These are phyloP conservation scores for Phialocephala sp. DNA, from an alignment of 2,329 filamentous ascomycete species.

Conservation along the genomic window DNA sequence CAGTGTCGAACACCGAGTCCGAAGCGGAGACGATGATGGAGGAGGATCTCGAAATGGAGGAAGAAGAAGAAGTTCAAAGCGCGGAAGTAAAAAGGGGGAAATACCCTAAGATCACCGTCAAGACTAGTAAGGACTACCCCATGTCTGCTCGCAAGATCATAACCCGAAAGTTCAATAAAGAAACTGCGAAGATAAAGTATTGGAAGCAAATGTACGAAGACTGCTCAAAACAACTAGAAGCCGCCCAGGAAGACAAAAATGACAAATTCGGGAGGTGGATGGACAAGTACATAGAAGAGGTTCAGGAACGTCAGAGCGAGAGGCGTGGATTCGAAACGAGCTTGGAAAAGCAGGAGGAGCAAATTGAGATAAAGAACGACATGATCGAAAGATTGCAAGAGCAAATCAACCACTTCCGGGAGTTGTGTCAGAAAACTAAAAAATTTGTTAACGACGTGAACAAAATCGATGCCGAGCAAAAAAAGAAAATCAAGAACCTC, in stretches of 20 bases:
- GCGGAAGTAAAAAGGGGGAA: not conserved
- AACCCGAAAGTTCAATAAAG: no score
- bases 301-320: not conserved
- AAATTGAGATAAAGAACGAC: no score
- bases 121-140: not conserved
- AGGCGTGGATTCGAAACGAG: no score
- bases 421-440: not conserved
- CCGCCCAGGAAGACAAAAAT: not conserved
- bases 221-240: not conserved
- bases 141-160: not conserved
- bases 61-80: not conserved
- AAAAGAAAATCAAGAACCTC: not conserved
- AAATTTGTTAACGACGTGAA: not conserved
- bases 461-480: no score
- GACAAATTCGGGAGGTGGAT: not conserved
- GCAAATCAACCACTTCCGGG: not conserved
- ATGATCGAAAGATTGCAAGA: not conserved
- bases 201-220: not conserved
- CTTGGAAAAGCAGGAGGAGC: no score
- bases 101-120: not conserved
- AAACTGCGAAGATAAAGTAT: not conserved
- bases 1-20: not conserved
- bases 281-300: not conserved
- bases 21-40: not conserved
- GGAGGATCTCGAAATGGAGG: not conserved